phyloP scores from a whole-genome alignment of 2,329 filamentous ascomycete species.

The Xylariaceae sp. region DNA sequence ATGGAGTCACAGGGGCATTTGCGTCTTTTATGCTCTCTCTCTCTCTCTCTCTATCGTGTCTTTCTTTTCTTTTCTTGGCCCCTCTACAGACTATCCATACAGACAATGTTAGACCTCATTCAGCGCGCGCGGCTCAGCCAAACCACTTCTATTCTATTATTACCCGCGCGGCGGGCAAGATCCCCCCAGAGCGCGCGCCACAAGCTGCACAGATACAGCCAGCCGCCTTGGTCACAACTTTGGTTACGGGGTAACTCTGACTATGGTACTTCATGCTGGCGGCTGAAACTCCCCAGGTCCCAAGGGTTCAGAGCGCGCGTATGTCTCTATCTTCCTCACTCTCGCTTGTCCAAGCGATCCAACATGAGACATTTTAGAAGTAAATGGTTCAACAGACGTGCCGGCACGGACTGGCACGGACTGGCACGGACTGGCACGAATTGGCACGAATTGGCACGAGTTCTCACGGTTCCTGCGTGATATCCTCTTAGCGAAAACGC shows the following conservation, averaged over 20 bases:
- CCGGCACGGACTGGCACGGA: not conserved
- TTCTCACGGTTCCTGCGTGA: no score
- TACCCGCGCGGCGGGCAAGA: no score
- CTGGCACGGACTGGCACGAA: not conserved
- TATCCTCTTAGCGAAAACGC: constrained; percentile 6
- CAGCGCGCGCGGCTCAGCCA: constrained; percentile 31
- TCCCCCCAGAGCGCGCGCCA: constrained; percentile 18
- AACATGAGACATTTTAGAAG: constrained; percentile 15
- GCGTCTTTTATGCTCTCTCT: constrained; percentile 17
- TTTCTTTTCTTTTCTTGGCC: not conserved
- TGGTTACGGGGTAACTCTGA: constrained; percentile 2
- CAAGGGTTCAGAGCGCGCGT: constrained; percentile 13
- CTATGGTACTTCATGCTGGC: not conserved
- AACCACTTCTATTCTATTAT: not conserved
- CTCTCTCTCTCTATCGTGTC: not conserved
- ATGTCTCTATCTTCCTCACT: not conserved
- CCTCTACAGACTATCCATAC: not conserved
- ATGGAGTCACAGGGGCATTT: constrained; percentile 8
- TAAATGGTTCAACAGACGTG: not conserved
- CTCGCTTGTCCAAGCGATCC: not conserved
- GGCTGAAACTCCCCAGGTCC: not conserved
- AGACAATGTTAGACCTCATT: constrained; percentile 20
- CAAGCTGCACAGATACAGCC: not conserved
- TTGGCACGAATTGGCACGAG: no score
- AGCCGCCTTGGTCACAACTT: not conserved